Evolutionary conservation across 768 basidiomycete species (phyloP).

Genomic region (Calocybe gangraenosa): DNA sequence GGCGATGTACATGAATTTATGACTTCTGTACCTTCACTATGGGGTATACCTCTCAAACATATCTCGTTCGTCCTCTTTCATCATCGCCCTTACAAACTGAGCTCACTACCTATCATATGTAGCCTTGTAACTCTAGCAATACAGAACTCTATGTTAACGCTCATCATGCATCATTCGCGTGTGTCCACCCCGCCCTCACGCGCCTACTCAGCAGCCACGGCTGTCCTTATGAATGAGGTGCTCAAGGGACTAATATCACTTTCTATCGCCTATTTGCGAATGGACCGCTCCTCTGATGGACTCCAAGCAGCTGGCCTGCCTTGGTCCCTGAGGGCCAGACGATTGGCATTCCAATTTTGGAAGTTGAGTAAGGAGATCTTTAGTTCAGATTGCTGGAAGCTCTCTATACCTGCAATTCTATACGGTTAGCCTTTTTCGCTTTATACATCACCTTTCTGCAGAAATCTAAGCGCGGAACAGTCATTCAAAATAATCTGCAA

Average conservation of each 20-base stretch:
- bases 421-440: conserved; percentile 50
- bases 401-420: conserved; percentile 94
- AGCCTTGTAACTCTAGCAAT: conserved; percentile 83
- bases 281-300: conserved; percentile 34
- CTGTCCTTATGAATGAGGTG: conserved; percentile 92
- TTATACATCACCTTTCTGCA: not conserved
- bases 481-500: conserved; percentile 94
- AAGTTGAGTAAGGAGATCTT: conserved; percentile 68
- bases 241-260: conserved; percentile 89
- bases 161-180: conserved; percentile 97
- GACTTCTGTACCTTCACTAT: conserved; percentile 47
- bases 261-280: conserved; percentile 70
- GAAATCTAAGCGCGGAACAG: conserved; percentile 26
- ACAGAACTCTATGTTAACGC: conserved; percentile 86
- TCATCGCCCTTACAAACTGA: no score
- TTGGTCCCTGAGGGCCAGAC: conserved; percentile 1
- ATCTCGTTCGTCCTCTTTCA: conserved; percentile 56
- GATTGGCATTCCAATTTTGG: conserved; percentile 32
- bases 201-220: conserved; percentile 89
- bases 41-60: conserved; percentile 74
- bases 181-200: conserved; percentile 71
- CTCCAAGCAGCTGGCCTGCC: conserved; percentile 22
- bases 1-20: conserved; percentile 30
- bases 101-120: not conserved
- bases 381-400: conserved; percentile 93